Conservation (phyloP, 208 protist species). For the Trypanosoma melophagium region DNA sequence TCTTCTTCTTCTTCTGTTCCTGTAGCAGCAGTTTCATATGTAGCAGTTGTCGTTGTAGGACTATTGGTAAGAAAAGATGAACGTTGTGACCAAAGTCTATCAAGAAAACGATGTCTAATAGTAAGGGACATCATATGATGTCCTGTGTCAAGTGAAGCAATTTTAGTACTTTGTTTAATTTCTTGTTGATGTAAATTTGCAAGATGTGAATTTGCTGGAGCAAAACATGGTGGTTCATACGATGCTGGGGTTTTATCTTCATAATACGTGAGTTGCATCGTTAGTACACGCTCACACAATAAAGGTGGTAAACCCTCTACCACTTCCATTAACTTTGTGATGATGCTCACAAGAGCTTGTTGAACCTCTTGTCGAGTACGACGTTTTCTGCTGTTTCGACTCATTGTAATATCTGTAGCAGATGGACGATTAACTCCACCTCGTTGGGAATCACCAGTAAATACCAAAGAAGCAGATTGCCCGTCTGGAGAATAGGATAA, state of each 20-base stretch:
- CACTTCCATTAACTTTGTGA: constrained; percentile 62
- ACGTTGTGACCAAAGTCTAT: constrained; percentile 32
- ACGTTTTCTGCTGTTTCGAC: constrained; percentile 12
- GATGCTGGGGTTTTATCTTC: constrained; percentile 56
- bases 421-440: not conserved
- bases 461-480: constrained; percentile 43
- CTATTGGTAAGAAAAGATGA: constrained; percentile 7
- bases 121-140: constrained; percentile 70
- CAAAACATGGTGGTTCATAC: constrained; percentile 83
- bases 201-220: constrained; percentile 59
- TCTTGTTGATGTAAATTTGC: constrained; percentile 50
- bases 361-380: constrained; percentile 64
- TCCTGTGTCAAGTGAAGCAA: constrained; percentile 64
- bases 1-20: constrained; percentile 4
- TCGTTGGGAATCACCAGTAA: constrained; percentile 41
- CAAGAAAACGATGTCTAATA: constrained; percentile 61
- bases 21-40: not conserved
- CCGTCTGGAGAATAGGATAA: constrained; percentile 62
- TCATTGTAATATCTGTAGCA: not conserved
- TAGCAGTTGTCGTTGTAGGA: not conserved
- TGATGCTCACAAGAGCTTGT: constrained; percentile 47
- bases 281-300: constrained; percentile 60
- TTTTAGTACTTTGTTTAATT: constrained; percentile 40
- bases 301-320: constrained; percentile 67
- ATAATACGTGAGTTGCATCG: constrained; percentile 79